Evolutionary conservation across 108 stramenopile species (phyloP).

Genomic region (Fistulifera solaris): DNA sequence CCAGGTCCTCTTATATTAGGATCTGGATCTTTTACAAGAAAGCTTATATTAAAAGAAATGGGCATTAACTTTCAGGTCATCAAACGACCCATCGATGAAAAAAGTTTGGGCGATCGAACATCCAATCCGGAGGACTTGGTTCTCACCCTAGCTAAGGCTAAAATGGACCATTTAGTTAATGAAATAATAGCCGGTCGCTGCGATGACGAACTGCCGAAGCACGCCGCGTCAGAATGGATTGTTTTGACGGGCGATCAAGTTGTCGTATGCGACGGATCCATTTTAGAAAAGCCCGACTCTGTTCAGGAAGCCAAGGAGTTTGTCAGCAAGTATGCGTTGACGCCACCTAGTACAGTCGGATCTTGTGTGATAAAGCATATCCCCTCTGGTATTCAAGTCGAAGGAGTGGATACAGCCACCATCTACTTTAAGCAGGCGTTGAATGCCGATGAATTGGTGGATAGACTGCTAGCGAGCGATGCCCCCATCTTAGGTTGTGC

Average conservation of each 20-base stretch:
- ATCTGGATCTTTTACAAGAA: slow-evolving; percentile 73
- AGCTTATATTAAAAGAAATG: slow-evolving; percentile 75
- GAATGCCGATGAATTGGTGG: slow-evolving; percentile 35
- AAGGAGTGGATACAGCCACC: slow-evolving; percentile 70
- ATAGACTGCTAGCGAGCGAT: slow-evolving; percentile 35
- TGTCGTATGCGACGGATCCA: slow-evolving; percentile 50
- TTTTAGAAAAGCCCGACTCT: slow-evolving; percentile 70
- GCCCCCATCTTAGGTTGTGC: slow-evolving; percentile 72
- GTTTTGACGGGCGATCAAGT: slow-evolving; percentile 81
- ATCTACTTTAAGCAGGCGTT: slow-evolving; percentile 35
- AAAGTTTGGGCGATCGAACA: slow-evolving; percentile 53
- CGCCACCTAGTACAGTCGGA: slow-evolving; percentile 67
- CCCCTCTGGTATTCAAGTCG: slow-evolving; percentile 54
- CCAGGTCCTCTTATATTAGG: slow-evolving; percentile 66
- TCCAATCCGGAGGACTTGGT: slow-evolving; percentile 43
- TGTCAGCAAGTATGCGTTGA: slow-evolving; percentile 35
- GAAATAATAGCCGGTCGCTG: slow-evolving; percentile 30
- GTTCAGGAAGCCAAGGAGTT: slow-evolving; percentile 63
- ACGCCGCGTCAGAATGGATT: slow-evolving; percentile 24
- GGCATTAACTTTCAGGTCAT: slow-evolving; percentile 45
- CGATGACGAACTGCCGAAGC: slow-evolving; percentile 29
- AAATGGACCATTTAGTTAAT: slow-evolving; percentile 53
- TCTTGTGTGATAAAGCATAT: slow-evolving; percentile 59
- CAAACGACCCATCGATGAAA: slow-evolving; percentile 74
- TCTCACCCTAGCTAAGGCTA: slow-evolving; percentile 53